Percentiles rank a stretch among this genome's conserved stretches.
Evolutionary conservation across 345 rosid species (phyloP).

Genomic region (Xanthoceras sorbifolium): DNA sequence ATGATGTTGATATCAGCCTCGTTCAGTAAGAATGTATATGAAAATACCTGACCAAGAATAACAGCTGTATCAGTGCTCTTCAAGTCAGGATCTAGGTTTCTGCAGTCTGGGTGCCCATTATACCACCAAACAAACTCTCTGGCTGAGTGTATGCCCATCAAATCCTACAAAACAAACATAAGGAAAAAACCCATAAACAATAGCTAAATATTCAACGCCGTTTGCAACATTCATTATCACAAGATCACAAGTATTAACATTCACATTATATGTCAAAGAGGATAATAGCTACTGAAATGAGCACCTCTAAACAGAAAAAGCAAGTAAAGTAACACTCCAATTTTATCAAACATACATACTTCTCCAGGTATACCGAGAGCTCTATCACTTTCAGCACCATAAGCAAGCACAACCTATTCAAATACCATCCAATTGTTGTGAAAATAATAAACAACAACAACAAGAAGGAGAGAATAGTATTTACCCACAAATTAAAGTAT

Average conservation of each 20-base stretch:
- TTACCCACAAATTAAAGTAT: neutral
- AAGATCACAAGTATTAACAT: neutral
- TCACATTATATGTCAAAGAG: neutral
- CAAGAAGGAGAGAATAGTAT: neutral
- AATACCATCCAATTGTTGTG: constrained; percentile 11
- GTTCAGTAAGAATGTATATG: neutral
- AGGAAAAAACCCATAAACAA: neutral
- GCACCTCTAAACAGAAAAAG: neutral
- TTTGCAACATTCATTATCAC: neutral
- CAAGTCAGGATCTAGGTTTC: constrained; percentile 66
- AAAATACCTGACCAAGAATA: constrained; percentile 75
- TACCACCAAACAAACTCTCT: constrained; percentile 99
- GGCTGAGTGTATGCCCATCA: constrained; percentile 76
- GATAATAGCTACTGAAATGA: neutral
- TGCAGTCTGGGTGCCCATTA: constrained; percentile 87
- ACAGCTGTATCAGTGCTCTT: constrained; percentile 70
- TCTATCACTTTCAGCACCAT: constrained; percentile 97
- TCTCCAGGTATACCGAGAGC: constrained; percentile 79
- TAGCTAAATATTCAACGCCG: neutral
- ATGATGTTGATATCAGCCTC: neutral
- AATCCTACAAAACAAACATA: constrained; percentile 41
- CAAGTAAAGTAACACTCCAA: neutral
- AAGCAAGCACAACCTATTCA: constrained; percentile 89
- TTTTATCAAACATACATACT: constrained; percentile 40
- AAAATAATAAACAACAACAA: neutral